These are phyloP conservation scores for Oryza brachyantha DNA, from an alignment of 176 grass and related monocot genomes.

Conservation along the genomic window DNA sequence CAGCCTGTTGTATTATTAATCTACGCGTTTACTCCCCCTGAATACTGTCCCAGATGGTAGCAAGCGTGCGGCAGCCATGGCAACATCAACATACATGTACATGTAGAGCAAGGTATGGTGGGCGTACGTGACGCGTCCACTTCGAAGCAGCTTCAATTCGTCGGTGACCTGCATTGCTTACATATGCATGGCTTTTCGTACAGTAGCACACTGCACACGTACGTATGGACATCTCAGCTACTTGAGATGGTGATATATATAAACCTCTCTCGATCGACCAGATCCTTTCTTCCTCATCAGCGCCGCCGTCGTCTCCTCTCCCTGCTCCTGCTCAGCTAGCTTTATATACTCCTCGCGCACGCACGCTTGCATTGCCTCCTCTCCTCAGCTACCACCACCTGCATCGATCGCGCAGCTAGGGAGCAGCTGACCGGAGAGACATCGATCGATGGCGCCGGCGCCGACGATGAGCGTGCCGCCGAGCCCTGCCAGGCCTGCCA, in stretches of 20 bases:
- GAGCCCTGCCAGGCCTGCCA: not conserved
- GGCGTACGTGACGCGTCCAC: not conserved
- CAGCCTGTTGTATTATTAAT: too few relatives aligned
- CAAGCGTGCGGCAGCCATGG: too few relatives aligned
- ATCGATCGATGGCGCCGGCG: slow-evolving; percentile 5
- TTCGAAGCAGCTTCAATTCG: slow-evolving; percentile 35
- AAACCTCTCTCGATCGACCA: too few relatives aligned
- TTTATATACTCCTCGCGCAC: slow-evolving; percentile 3
- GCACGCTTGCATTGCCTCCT: not conserved
- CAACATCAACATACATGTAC: too few relatives aligned
- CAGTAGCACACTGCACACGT: not conserved
- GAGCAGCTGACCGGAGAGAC: too few relatives aligned
- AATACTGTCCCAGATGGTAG: too few relatives aligned
- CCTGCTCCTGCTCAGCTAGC: too few relatives aligned
- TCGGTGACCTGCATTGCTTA: not conserved
- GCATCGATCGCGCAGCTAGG: too few relatives aligned
- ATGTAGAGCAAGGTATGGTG: too few relatives aligned
- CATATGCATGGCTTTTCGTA: slow-evolving; percentile 4
- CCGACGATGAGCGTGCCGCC: not conserved
- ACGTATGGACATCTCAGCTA: slow-evolving; percentile 11
- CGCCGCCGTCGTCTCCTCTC: not conserved
- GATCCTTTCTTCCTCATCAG: too few relatives aligned
- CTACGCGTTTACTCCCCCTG: too few relatives aligned
- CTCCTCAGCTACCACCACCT: too few relatives aligned
- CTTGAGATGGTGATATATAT: not conserved